Base-by-base conservation (phyloP, 805 yeast species). In the Starmerella bacillaris region DNA sequence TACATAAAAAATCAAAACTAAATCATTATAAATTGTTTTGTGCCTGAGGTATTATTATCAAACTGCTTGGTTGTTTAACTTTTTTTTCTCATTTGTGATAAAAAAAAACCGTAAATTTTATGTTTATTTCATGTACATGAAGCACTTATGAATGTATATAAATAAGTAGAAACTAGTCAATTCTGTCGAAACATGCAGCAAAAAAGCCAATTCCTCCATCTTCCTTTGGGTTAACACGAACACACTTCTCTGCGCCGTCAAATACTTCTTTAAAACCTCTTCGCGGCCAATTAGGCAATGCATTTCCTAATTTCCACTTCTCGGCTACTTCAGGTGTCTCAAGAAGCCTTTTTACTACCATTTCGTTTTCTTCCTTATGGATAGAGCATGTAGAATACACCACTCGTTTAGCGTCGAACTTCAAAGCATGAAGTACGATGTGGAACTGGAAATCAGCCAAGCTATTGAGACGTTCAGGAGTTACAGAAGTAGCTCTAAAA, bases 141-240 rank as follows among this genome's bases (percentile, higher is more conserved):
- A n/a, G n/a, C n/a, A n/a, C n/a, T n/a, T n/a, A n/a, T n/a, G n/a
- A n/a, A n/a, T n/a, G n/a, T n/a, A n/a, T n/a, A n/a, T n/a, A n/a
- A n/a, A n/a, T n/a, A n/a, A n/a, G n/a, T n/a, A n/a, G n/a, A n/a
- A n/a, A n/a, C n/a, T n/a, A n/a, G n/a, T n/a, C n/a, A n/a, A n/a
- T n/a, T n/a, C n/a, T n/a, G n/a, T 78, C 78, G 53, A 89, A 86
- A 37, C 89, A 74, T 1, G 84, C 96, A 0, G 95, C 96, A 57
- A 89, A 89, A 53, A 89, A 89, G 0, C 99, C 99, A 48, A 89
- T 89, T n/a, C 98, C 98, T 21, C 96, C 98, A 53, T 89, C 98
- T 30, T 68, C 76, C 41, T 71, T 74, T 1, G 95, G 94, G 29
- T 73, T 57, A 0, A 84, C 77, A 45, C 99, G 64, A 0, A 89